Percentiles rank a stretch among this genome's conserved stretches.
Conservation (phyloP, 192 early-diverging fungal genomes). For the Diversispora epigaea region DNA sequence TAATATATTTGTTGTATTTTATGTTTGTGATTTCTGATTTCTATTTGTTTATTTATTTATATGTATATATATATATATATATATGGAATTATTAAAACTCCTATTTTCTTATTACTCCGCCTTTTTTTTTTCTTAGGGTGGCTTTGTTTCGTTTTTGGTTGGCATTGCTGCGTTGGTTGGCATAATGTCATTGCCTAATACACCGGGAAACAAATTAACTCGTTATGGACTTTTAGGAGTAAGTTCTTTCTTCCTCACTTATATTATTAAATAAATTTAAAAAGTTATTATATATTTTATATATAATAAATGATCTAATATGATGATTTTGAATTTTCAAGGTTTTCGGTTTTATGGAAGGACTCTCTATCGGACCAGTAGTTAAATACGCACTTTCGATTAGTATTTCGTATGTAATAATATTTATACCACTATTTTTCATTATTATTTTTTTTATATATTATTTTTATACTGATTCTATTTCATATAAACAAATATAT, state of each 20-base stretch:
- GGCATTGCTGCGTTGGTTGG: slow-evolving; percentile 12
- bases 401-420: slow-evolving; percentile 1
- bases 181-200: neutral
- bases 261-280: neutral
- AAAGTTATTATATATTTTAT: neutral
- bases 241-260: neutral
- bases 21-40: too few species aligned
- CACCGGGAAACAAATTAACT: neutral
- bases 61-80: too few species aligned
- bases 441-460: neutral
- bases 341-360: slow-evolving; percentile 34
- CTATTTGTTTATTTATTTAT: too few species aligned
- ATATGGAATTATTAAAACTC: neutral
- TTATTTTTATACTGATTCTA: neutral
- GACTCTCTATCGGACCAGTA: slow-evolving; percentile 33
- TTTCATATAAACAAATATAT: neutral
- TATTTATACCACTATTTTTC: neutral
- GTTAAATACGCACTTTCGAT: slow-evolving; percentile 2
- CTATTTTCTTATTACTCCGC: too few species aligned
- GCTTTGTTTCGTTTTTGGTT: slow-evolving; percentile 16
- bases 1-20: neutral
- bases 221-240: slow-evolving; percentile 29
- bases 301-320: neutral
- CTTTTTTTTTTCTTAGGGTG: slow-evolving; percentile 3
- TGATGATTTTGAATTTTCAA: neutral